Conservation (phyloP, 768 basidiomycete species). For the Cystobasidium onofrii region DNA sequence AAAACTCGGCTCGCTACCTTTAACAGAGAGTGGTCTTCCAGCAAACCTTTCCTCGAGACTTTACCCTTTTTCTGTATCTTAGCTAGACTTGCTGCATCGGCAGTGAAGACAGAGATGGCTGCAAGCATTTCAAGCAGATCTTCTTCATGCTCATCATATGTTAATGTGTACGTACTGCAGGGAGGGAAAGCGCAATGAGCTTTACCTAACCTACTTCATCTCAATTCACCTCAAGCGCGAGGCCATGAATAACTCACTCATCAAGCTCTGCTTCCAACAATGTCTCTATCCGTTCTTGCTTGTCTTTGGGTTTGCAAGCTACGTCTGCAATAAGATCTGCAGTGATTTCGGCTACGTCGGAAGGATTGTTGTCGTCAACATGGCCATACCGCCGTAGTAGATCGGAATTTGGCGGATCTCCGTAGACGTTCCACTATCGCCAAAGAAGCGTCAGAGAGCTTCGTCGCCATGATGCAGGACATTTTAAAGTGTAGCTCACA, state of each 20-base stretch:
- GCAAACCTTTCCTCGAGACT: constrained; percentile 59
- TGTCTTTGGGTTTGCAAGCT: constrained; percentile 37
- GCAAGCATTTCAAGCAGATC: constrained; percentile 51
- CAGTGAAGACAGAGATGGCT: constrained; percentile 58
- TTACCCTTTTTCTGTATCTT: constrained; percentile 58
- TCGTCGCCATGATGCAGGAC: neutral
- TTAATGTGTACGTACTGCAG: constrained; percentile 51
- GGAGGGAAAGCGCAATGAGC: constrained; percentile 49
- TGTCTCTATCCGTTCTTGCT: constrained; percentile 70
- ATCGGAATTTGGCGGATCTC: constrained; percentile 82
- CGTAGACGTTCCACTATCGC: constrained; percentile 85
- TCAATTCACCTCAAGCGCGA: no score
- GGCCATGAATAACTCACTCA: constrained; percentile 63
- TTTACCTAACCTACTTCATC: no score
- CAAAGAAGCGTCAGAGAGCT: neutral
- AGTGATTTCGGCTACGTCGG: constrained; percentile 41
- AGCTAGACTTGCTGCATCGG: constrained; percentile 56
- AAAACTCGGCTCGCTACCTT: constrained; percentile 53
- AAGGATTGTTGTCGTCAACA: constrained; percentile 55
- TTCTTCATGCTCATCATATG: constrained; percentile 49
- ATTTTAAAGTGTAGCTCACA: constrained; percentile 50
- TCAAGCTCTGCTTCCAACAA: constrained; percentile 86
- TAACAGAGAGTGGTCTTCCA: constrained; percentile 52
- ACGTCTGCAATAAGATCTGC: constrained; percentile 42
- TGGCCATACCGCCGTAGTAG: constrained; percentile 91